Evolutionary conservation across 169 alveolate genomes (phyloP), one percentile per base, ranked within the genome.

Genomic region (Cystoisospora suis): DNA sequence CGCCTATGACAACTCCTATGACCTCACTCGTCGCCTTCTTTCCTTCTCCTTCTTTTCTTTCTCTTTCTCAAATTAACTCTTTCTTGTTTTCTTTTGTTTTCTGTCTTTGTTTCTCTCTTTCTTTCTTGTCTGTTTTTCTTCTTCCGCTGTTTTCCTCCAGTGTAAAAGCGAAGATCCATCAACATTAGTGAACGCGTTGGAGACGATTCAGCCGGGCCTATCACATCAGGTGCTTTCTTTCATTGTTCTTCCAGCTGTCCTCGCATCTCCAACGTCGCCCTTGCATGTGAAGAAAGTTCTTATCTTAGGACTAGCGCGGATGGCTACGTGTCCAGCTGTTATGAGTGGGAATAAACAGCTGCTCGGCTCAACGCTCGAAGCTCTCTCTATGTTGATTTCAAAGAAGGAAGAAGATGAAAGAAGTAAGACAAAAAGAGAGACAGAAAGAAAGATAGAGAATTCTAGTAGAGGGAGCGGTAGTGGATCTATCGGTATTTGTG

Each of bases 151-250:
- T 27, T 27, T 29, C 23, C 69, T 42, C 6, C 72, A 86, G 90
- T 86, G 90, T 46, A 75, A 75, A 17, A 7, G 75, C 42, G 83
- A 75, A 20, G 90, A 86, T 45, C 42, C 75, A 36, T 5, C 70
- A 46, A 46, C 72, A 29, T 38, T 86, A 53, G 83, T 75, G 34
- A 45, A 34, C 83, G 83, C 70, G 46, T 53, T 86, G 38, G 90
- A 86, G 83, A 38, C 75, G 69, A 75, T 86, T 49, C 90, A 86
- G 90, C 69, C 75, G 83, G 81, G 81, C 36, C 45, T 86, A 49
- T 56, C 53, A 72, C 90, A 86, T 81, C 90, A 86, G 83, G 81
- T 86, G 36, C 83, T 86, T 42, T 40, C 75, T 3, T 40, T 49
- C 53, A 45, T 86, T 2, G 32, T 65, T 5, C 36, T 86, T 45